Evolutionary conservation across 2,329 filamentous ascomycete species (phyloP).

Genomic region (Diaporthe eres): DNA sequence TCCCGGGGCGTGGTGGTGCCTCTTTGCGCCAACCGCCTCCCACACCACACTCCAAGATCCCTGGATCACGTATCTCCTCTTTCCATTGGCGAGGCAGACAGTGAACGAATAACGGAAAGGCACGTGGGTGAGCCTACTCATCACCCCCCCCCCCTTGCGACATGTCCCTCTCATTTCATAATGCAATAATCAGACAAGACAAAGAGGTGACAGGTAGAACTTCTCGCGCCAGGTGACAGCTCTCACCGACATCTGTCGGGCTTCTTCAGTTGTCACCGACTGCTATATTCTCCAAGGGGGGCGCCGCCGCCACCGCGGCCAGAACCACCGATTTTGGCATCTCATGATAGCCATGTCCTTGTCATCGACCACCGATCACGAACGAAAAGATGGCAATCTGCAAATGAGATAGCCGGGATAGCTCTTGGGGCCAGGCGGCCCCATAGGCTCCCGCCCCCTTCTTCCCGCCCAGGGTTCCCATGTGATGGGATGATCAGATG

Average conservation of each 20-base stretch:
- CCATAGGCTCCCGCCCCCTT: not conserved
- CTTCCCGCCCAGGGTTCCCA: slow-evolving; percentile 25
- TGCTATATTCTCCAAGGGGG: not conserved
- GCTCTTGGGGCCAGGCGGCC: not conserved
- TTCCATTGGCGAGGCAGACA: not conserved
- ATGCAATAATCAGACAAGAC: not conserved
- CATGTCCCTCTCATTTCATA: not conserved
- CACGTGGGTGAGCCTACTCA: not conserved
- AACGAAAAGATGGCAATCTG: slow-evolving; percentile 8
- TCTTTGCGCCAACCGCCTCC: no score
- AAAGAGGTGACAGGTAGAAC: not conserved
- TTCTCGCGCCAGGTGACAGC: not conserved
- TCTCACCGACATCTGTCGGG: slow-evolving; percentile 20
- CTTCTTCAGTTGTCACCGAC: not conserved
- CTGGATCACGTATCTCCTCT: not conserved
- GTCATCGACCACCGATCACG: not conserved
- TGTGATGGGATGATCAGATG: slow-evolving; percentile 14
- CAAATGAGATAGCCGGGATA: not conserved
- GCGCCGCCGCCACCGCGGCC: slow-evolving; percentile 7
- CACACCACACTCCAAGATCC: no score
- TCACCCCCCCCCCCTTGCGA: not conserved
- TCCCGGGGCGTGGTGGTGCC: no score
- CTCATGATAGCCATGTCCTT: not conserved
- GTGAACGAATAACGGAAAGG: slow-evolving; percentile 4
- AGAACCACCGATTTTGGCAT: not conserved